Conservation (phyloP, 306 rosid species). For the Ceratonia siliqua region DNA sequence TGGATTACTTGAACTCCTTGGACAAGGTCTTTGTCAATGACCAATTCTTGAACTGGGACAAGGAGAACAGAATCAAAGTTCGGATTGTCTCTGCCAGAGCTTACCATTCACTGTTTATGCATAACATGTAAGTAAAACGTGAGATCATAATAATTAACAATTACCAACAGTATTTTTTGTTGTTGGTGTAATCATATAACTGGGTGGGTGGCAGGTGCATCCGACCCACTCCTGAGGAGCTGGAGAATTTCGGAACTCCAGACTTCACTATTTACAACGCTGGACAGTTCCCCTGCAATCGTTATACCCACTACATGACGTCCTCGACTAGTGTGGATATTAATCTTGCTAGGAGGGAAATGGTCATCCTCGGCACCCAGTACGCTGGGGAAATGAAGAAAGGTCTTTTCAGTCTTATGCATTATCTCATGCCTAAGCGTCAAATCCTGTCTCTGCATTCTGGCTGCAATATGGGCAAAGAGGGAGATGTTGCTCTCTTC, state of each 20-base stretch:
- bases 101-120: conserved; percentile 95
- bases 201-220: conserved; percentile 90
- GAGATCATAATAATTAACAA: conserved; percentile 5
- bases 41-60: conserved; percentile 91
- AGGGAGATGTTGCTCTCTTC: conserved; percentile 95
- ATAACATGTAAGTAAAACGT: conserved; percentile 85
- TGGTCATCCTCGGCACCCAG: conserved; percentile 96
- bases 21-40: conserved; percentile 96
- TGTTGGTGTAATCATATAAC: conserved; percentile 64
- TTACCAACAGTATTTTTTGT: conserved; percentile 33
- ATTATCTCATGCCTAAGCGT: conserved; percentile 89
- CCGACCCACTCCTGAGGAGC: conserved; percentile 88
- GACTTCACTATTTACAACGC: conserved; percentile 97
- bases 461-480: conserved; percentile 86
- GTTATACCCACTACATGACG: conserved; percentile 93
- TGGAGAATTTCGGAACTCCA: conserved; percentile 87
- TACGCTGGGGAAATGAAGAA: conserved; percentile 99
- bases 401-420: conserved; percentile 90
- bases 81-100: conserved; percentile 90
- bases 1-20: conserved; percentile 86
- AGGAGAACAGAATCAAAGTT: conserved; percentile 79
- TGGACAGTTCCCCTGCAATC: conserved; percentile 94
- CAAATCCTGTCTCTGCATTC: conserved; percentile 84
- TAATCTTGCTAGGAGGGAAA: conserved; percentile 86
- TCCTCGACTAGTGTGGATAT: conserved; percentile 91